A percentile compares a stretch with the other conserved stretches of the same genome.
phyloP scores from a whole-genome alignment of 495 filamentous ascomycete species.

The Lepidopterella palustris region DNA sequence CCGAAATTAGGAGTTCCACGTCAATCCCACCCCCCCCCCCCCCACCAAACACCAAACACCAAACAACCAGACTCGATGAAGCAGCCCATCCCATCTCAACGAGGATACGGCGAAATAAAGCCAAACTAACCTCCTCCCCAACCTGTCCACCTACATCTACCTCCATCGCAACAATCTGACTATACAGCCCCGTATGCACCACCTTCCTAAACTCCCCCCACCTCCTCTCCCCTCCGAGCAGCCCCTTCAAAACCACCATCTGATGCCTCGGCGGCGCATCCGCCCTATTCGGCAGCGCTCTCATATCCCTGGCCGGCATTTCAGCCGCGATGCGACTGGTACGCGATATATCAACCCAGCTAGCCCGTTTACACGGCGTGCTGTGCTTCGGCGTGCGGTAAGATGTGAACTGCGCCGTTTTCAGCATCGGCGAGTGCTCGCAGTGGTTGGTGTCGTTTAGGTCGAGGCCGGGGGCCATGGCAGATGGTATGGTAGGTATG shows the following conservation, averaged over 20 bases:
- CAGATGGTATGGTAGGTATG: background rate
- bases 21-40: too few relatives aligned
- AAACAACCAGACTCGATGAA: too few relatives aligned
- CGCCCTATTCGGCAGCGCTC: background rate
- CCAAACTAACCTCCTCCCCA: constrained; percentile 50
- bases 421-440: constrained; percentile 18
- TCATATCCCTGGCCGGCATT: background rate
- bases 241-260: constrained; percentile 53
- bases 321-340: constrained; percentile 1
- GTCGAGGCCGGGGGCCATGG: background rate
- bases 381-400: constrained; percentile 7
- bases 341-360: background rate
- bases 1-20: too few relatives aligned
- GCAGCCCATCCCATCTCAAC: too few relatives aligned
- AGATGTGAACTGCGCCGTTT: constrained; percentile 12
- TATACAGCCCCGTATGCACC: constrained; percentile 56
- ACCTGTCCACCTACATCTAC: constrained; percentile 58
- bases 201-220: constrained; percentile 56
- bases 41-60: too few relatives aligned
- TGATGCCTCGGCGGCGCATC: constrained; percentile 43
- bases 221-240: constrained; percentile 45
- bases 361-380: background rate
- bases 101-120: background rate
- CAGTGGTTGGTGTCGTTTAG: background rate
- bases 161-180: constrained; percentile 58